Conservation (phyloP, 2,329 filamentous ascomycete genomes). For the Trichophyton simii region DNA sequence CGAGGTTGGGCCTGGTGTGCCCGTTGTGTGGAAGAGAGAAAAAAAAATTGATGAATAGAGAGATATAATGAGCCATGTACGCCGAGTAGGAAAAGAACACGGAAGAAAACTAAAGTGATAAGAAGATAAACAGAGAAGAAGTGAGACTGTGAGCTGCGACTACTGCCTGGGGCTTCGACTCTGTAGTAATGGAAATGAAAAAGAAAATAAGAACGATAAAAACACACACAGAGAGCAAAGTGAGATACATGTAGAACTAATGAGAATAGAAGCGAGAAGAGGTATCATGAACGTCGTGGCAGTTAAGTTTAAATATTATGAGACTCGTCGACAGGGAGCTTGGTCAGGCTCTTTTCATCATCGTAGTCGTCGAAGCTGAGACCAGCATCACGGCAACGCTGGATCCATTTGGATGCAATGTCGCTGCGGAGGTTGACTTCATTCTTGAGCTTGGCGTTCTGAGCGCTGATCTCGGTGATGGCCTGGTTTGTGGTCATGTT, state of each 20-base stretch:
- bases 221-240: background rate
- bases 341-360: constrained; percentile 30
- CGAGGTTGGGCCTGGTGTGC: background rate
- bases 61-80: background rate
- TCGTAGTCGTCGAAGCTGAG: constrained; percentile 39
- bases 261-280: background rate
- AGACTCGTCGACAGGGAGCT: constrained; percentile 12
- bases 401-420: constrained; percentile 40
- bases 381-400: constrained; percentile 36
- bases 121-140: background rate
- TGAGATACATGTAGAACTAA: background rate
- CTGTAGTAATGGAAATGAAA: background rate
- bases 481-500: constrained; percentile 35
- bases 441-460: constrained; percentile 89
- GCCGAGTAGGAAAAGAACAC: background rate
- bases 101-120: background rate
- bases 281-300: background rate
- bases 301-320: constrained; percentile 4
- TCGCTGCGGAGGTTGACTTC: constrained; percentile 81
- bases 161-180: background rate
- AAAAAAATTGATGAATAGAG: background rate
- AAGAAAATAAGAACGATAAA: background rate
- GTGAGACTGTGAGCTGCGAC: background rate
- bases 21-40: background rate
- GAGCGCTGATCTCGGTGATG: constrained; percentile 74